Conservation (phyloP, 768 basidiomycete species). For the Rhodotorula paludigena region DNA sequence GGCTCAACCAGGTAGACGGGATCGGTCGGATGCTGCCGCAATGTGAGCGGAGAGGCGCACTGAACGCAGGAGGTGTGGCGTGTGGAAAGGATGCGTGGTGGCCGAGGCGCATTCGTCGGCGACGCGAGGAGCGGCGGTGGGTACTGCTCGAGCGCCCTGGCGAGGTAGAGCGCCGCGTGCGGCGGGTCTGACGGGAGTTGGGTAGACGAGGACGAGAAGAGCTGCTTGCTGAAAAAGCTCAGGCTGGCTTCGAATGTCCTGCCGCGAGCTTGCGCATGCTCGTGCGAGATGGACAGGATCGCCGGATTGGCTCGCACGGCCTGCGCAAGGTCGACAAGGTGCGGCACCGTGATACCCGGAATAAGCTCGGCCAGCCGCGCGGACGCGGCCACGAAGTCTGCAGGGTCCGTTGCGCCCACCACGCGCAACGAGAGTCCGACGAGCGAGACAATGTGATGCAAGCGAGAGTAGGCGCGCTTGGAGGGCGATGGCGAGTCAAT, state of each 20-base stretch:
- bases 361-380: not conserved
- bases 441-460: not conserved
- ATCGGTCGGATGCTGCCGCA: not conserved
- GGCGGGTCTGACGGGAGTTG: no score
- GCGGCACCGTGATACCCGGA: not conserved
- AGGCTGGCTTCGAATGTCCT: conserved; percentile 3
- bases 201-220: not conserved
- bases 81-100: conserved; percentile 15
- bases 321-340: conserved; percentile 5
- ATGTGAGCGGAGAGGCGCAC: conserved; percentile 10
- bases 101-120: not conserved
- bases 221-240: conserved; percentile 5
- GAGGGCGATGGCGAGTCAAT: not conserved
- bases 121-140: not conserved
- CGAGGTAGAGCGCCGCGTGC: not conserved
- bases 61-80: conserved; percentile 6
- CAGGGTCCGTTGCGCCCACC: not conserved
- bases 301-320: not conserved
- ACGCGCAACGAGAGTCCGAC: not conserved
- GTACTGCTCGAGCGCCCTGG: conserved; percentile 13
- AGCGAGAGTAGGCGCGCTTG: not conserved
- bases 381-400: not conserved
- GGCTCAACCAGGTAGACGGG: conserved; percentile 3
- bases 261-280: not conserved
- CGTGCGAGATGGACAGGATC: conserved; percentile 11